Conservation (phyloP, 257 asterid genomes). For the Linaria vulgaris region DNA sequence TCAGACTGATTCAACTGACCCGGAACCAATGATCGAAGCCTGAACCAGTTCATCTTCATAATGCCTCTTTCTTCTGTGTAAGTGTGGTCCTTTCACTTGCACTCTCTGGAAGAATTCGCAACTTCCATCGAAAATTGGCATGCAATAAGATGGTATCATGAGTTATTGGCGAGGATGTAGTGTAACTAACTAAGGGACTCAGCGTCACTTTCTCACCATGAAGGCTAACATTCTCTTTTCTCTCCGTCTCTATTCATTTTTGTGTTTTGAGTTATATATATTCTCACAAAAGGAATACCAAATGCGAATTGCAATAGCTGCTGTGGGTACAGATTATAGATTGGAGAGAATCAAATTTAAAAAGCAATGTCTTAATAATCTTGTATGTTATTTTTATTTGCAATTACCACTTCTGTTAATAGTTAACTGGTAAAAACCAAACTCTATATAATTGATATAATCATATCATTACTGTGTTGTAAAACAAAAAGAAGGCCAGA, state of each 20-base stretch:
- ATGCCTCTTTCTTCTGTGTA: not conserved
- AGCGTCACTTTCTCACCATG: not conserved
- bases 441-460: too few relatives aligned
- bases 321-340: not conserved
- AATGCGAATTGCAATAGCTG: too few relatives aligned
- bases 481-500: too few relatives aligned
- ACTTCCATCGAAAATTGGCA: not conserved
- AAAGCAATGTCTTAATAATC: not conserved
- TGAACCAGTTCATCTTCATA: constrained; percentile 30
- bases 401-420: too few relatives aligned
- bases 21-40: constrained; percentile 91
- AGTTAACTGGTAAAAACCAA: too few relatives aligned
- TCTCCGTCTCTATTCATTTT: not conserved
- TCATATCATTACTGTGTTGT: too few relatives aligned
- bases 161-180: not conserved
- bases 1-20: constrained; percentile 57
- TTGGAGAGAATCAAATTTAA: not conserved
- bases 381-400: too few relatives aligned
- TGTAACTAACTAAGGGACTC: not conserved
- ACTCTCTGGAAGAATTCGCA: not conserved
- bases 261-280: not conserved
- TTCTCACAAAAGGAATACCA: not conserved
- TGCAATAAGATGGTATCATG: not conserved
- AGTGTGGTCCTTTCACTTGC: not conserved
- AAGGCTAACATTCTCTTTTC: not conserved